Percentiles rank a stretch among this genome's conserved stretches.
phyloP scores from a whole-genome alignment of 169 alveolate genomes.

The Plasmodium cynomolgi region DNA sequence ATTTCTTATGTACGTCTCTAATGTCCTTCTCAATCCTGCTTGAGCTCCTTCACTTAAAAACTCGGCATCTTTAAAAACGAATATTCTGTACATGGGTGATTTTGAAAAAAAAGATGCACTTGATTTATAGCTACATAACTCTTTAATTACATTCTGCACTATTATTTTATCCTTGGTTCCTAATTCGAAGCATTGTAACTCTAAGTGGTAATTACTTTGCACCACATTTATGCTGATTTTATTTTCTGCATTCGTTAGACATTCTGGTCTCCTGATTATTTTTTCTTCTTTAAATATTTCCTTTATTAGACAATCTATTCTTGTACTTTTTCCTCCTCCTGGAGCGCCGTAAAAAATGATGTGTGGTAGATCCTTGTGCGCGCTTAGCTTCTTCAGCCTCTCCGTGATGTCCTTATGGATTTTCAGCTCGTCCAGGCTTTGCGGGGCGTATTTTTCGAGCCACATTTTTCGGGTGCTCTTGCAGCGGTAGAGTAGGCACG shows the following conservation, averaged over 20 bases:
- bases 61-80: conserved; percentile 93
- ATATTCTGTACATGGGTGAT: conserved; percentile 91
- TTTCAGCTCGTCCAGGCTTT: conserved; percentile 85
- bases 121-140: conserved; percentile 92
- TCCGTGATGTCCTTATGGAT: conserved; percentile 90
- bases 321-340: conserved; percentile 98
- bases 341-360: conserved; percentile 97
- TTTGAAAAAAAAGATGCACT: conserved; percentile 87
- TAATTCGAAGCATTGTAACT: conserved; percentile 93
- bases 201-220: conserved; percentile 94
- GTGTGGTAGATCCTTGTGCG: conserved; percentile 96
- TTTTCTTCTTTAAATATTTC: conserved; percentile 92
- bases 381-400: conserved; percentile 87
- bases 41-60: conserved; percentile 92
- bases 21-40: conserved; percentile 96
- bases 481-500: background rate
- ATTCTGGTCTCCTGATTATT: conserved; percentile 89
- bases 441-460: conserved; percentile 96
- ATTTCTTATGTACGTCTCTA: conserved; percentile 93
- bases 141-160: conserved; percentile 93
- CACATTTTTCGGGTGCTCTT: conserved; percentile 84
- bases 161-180: conserved; percentile 94
- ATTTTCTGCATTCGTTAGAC: conserved; percentile 83
- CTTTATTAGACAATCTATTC: conserved; percentile 93
- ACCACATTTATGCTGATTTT: conserved; percentile 84